Evolutionary conservation across 73 alveolate genomes (phyloP), one percentile per base, ranked within the genome.

Genomic region (Stentor roeselii): DNA sequence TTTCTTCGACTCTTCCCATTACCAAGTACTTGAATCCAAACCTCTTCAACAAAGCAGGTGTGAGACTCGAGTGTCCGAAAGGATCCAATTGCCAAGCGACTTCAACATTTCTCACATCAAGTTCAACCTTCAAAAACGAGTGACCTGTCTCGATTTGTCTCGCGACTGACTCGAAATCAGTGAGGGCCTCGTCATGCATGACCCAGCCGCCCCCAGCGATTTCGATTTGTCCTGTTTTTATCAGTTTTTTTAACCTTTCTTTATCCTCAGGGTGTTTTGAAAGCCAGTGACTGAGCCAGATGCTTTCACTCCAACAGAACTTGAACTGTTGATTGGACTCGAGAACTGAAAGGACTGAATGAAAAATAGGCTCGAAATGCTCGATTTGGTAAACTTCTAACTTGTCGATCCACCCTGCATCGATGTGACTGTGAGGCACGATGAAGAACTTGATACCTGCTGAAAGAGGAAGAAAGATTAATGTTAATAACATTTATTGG

Each of bases 191-290:
- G 84, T 95, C 99, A 86, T 89, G 93, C 97, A 92, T 92, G 61
- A 90, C 89, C 98, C 98, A 95, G 3, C 99, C 99, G 3, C 98
- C 99, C 85, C 91, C 93, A 30, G 94, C 87, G 36, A 95, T 86
- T 82, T 95, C 96, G 42, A 95, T 75, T 80, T 83, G 35, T 30
- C 94, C 92, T 11, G 21, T 40, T 27, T 32, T 67, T 30, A 67
- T 67, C 1, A 67, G 37, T 27, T 40, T 67, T 67, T 30, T 67
- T 30, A 67, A 11, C 34, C 1, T 2, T 67, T n/a, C 50, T 67
- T 67, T 67, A n/a, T 30, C 41, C 0, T 67, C 80, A 27, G 80
- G 41, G 11, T 30, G 27, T 27, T 21, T 27, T 30, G 21, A 36
- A 67, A 67, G n/a, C 2, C 41, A 67, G 41, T 14, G 21, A 27